Evolutionary conservation across 108 stramenopile species (phyloP).

Genomic region (Phaeodactylum tricornutum): DNA sequence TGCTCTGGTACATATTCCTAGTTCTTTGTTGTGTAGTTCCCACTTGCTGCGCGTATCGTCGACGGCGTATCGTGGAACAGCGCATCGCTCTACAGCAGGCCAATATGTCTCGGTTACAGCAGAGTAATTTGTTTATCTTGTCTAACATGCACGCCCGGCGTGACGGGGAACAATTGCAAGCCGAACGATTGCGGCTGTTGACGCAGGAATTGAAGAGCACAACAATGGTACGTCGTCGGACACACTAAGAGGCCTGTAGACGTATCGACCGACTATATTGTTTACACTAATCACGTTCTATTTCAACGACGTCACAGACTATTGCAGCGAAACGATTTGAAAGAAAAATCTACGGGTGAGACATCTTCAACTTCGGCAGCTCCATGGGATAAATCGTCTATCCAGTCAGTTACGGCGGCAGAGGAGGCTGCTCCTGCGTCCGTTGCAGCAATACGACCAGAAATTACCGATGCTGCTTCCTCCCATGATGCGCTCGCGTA

Average conservation of each 20-base stretch:
- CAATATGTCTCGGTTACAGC: conserved; percentile 7
- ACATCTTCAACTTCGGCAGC: background rate
- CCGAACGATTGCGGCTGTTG: conserved; percentile 1
- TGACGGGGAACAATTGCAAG: background rate
- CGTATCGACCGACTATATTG: background rate
- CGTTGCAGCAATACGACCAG: too few species aligned
- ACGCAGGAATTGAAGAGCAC: conserved; percentile 15
- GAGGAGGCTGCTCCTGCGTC: background rate
- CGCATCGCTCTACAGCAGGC: conserved; percentile 11
- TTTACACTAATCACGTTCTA: background rate
- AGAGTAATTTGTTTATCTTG: conserved; percentile 11
- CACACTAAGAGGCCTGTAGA: background rate
- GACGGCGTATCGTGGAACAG: conserved; percentile 23
- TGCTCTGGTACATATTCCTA: conserved; percentile 57
- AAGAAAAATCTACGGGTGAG: background rate
- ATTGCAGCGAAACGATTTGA: background rate
- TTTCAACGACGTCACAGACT: too few species aligned
- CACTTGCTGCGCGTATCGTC: conserved; percentile 49
- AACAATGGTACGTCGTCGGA: conserved; percentile 16
- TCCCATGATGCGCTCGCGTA: too few species aligned
- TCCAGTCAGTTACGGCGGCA: background rate
- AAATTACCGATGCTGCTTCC: too few species aligned
- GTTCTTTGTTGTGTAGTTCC: conserved; percentile 64
- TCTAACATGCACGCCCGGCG: conserved; percentile 1
- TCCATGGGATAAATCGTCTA: background rate